A percentile compares a stretch with the other conserved stretches of the same genome.
Evolutionary conservation across 208 protist genomes (phyloP).

Genomic region (Porcisia deanei): DNA sequence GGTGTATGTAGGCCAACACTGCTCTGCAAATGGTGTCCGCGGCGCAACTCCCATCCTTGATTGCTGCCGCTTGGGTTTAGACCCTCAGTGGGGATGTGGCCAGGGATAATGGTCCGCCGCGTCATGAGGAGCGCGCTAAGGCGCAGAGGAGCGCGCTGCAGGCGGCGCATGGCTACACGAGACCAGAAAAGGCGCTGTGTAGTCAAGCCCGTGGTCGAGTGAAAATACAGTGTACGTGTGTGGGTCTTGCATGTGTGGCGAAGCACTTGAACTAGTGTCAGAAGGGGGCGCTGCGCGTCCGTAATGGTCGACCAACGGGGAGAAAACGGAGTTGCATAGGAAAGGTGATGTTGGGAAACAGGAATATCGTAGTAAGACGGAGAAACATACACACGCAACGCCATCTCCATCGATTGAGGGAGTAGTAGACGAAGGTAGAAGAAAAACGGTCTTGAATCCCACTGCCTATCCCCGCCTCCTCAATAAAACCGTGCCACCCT

Average conservation of each 20-base stretch:
- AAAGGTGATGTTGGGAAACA: not conserved
- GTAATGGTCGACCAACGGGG: not conserved
- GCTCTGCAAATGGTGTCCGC: conserved; percentile 77
- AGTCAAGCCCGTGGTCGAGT: not conserved
- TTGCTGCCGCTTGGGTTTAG: conserved; percentile 1
- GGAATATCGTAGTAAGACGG: not conserved
- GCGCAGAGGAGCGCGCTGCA: conserved; percentile 11
- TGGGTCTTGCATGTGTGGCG: not conserved
- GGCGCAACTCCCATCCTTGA: conserved; percentile 56
- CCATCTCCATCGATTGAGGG: too few relatives aligned
- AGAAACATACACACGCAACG: too few relatives aligned
- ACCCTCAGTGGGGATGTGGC: conserved; percentile 58
- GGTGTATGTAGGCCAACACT: conserved; percentile 69
- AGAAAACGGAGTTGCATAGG: not conserved
- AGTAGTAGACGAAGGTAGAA: too few relatives aligned
- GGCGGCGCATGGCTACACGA: conserved; percentile 17
- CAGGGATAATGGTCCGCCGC: conserved; percentile 39
- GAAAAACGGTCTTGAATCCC: too few relatives aligned
- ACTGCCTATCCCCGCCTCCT: too few relatives aligned
- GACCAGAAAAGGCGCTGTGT: not conserved
- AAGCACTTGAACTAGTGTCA: not conserved
- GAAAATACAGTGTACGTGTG: not conserved
- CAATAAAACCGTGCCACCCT: too few relatives aligned
- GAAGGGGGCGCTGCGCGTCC: not conserved
- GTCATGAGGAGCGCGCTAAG: conserved; percentile 6